Conservation (phyloP, 2,329 filamentous ascomycete genomes). For the Stylonectria norvegica region DNA sequence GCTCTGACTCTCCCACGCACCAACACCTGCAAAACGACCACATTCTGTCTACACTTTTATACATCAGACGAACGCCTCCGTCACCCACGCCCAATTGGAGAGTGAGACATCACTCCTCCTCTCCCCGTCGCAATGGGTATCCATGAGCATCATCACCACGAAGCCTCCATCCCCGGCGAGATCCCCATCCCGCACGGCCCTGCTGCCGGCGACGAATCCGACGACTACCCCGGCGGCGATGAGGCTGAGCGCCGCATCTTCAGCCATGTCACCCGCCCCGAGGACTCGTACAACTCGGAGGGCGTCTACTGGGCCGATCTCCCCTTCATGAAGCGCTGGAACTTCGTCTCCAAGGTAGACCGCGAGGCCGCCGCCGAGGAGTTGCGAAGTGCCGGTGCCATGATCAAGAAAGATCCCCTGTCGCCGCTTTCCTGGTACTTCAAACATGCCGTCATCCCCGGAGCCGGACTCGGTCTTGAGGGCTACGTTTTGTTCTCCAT, state of each 20-base stretch:
- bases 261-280: constrained; percentile 75
- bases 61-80: too few relatives aligned
- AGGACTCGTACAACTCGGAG: constrained; percentile 79
- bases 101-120: constrained; percentile 5
- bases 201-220: constrained; percentile 45
- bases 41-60: too few relatives aligned
- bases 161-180: constrained; percentile 44
- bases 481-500: constrained; percentile 97
- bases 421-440: constrained; percentile 84
- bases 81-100: too few relatives aligned
- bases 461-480: constrained; percentile 87
- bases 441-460: constrained; percentile 85
- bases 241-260: constrained; percentile 62
- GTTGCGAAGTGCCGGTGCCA: constrained; percentile 62
- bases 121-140: constrained; percentile 3
- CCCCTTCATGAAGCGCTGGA: constrained; percentile 62
- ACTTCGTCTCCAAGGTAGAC: constrained; percentile 75
- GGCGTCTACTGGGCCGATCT: constrained; percentile 94
- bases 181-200: constrained; percentile 54
- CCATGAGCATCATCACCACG: constrained; percentile 30
- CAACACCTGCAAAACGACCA: too few relatives aligned
- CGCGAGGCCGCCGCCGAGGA: constrained; percentile 66
- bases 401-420: constrained; percentile 84
- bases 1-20: too few relatives aligned
- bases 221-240: constrained; percentile 43